These are phyloP conservation scores for Phalaenopsis equestris DNA, from an alignment of 106 monocot species.

Conservation along the genomic window DNA sequence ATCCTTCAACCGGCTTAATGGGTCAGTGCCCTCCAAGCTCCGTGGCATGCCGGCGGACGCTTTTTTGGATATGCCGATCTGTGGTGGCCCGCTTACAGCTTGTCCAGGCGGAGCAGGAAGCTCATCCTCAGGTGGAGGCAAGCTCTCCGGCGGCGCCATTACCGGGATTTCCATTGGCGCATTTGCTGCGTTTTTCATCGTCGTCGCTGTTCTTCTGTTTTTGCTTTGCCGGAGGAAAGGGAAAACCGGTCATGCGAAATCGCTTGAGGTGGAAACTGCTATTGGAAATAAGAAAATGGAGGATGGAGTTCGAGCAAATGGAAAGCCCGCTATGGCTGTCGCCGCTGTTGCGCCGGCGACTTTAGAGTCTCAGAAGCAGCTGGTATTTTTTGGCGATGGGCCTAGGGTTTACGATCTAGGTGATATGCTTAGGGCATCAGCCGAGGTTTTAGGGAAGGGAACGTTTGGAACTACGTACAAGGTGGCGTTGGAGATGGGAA, in stretches of 20 bases:
- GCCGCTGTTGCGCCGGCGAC: constrained; percentile 5
- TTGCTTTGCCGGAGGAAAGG: constrained; percentile 32
- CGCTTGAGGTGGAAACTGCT: constrained; percentile 24
- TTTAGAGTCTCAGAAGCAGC: constrained; percentile 29
- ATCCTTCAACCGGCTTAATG: constrained; percentile 44
- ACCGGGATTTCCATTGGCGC: constrained; percentile 69
- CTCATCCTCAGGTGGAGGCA: constrained; percentile 8
- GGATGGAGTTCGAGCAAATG: constrained; percentile 1
- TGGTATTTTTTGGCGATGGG: constrained; percentile 42
- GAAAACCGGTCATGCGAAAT: constrained; percentile 2
- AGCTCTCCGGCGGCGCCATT: constrained; percentile 69
- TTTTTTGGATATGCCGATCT: constrained; percentile 38
- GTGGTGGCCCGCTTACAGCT: constrained; percentile 33
- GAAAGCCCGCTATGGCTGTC: neutral
- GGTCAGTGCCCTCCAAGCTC: constrained; percentile 43
- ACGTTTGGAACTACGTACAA: constrained; percentile 89
- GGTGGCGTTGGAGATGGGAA: constrained; percentile 60
- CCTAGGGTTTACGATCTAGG: constrained; percentile 53
- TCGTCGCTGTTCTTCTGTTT: constrained; percentile 27
- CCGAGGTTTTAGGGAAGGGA: constrained; percentile 87
- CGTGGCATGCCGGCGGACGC: constrained; percentile 19
- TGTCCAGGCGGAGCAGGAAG: constrained; percentile 31
- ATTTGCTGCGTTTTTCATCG: constrained; percentile 21
- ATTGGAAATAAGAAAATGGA: constrained; percentile 20
- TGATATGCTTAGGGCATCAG: constrained; percentile 77